These are phyloP conservation scores for Phlebiopsis gigantea DNA, from an alignment of 768 basidiomycete species.

Conservation along the genomic window DNA sequence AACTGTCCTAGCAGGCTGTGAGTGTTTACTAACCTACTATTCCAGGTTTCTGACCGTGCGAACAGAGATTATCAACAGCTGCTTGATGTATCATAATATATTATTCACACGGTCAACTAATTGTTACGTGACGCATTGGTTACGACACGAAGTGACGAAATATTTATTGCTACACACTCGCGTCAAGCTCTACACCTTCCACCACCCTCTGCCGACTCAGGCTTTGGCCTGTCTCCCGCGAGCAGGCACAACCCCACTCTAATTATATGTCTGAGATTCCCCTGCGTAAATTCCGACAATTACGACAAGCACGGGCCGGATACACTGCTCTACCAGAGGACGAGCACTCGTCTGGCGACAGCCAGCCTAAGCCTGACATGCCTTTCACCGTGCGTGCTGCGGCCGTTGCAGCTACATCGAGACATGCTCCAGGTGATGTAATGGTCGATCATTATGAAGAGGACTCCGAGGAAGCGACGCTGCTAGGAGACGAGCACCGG, in stretches of 20 bases:
- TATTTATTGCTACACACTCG: not conserved
- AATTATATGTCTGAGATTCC: constrained; percentile 66
- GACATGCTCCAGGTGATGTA: constrained; percentile 34
- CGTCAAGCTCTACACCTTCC: not conserved
- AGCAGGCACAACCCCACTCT: not conserved
- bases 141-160: not conserved
- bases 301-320: constrained; percentile 39
- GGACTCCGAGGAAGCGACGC: constrained; percentile 54
- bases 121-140: not conserved
- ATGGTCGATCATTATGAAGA: constrained; percentile 55
- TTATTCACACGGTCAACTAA: not conserved
- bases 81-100: too few species aligned
- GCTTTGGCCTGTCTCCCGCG: constrained; percentile 2
- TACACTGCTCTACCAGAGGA: constrained; percentile 38
- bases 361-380: constrained; percentile 21
- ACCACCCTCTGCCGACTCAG: not conserved
- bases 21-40: too few species aligned
- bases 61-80: too few species aligned
- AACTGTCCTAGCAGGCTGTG: too few species aligned
- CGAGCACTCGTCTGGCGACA: constrained; percentile 19
- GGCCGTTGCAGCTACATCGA: constrained; percentile 25
- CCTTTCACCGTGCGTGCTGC: constrained; percentile 29
- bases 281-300: constrained; percentile 52
- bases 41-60: not conserved
- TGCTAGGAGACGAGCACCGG: constrained; percentile 34